These are phyloP conservation scores for Ensete glaucum DNA, from an alignment of 176 grass and related monocot species.

Conservation along the genomic window DNA sequence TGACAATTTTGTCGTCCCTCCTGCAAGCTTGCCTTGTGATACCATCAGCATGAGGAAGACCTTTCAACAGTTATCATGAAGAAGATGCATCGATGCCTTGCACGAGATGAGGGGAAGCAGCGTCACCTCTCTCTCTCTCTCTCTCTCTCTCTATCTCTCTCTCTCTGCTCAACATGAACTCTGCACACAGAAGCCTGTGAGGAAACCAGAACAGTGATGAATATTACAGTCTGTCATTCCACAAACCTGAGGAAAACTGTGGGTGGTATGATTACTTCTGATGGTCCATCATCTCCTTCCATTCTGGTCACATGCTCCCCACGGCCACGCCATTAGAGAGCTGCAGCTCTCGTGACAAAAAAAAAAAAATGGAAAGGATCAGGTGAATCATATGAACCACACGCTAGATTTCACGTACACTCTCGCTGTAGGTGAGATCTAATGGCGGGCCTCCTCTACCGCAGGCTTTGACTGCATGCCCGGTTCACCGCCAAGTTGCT, in stretches of 20 bases:
- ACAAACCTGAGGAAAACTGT: not conserved
- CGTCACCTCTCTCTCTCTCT: not conserved
- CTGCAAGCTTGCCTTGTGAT: not conserved
- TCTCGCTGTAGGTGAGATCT: not conserved
- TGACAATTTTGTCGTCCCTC: not conserved
- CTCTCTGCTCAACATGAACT: no score
- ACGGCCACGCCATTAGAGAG: not conserved
- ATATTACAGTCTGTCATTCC: no score
- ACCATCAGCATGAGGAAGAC: no score
- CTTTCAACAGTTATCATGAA: not conserved
- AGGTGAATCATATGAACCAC: not conserved
- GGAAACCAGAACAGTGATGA: no score
- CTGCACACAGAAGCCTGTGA: no score
- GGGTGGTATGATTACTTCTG: not conserved
- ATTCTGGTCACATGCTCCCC: not conserved
- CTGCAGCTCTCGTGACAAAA: constrained; percentile 2
- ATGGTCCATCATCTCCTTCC: not conserved
- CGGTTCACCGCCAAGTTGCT: no score
- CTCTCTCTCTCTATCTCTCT: no score
- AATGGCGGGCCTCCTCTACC: no score
- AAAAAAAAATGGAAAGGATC: not conserved
- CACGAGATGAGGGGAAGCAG: constrained; percentile 12
- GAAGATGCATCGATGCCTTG: constrained; percentile 7
- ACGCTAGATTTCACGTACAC: no score
- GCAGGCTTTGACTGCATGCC: not conserved